phyloP scores from a whole-genome alignment of 164 flowering plant species.

The Liriodendron chinense region DNA sequence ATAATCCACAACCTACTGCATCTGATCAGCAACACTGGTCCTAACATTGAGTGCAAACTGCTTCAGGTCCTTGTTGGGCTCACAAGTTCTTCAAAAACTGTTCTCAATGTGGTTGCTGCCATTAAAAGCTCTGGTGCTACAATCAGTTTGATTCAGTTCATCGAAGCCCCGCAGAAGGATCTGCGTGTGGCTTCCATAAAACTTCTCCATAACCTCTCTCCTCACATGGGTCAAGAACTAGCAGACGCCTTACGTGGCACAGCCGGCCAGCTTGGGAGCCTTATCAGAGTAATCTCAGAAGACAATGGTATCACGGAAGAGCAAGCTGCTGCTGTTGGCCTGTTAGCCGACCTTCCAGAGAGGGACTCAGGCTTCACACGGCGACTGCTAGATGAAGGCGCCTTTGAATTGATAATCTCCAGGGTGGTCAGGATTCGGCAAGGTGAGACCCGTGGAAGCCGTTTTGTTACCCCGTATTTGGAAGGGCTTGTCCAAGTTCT shows the following conservation, averaged over 20 bases:
- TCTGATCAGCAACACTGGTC: slow-evolving; percentile 97
- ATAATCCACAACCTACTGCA: slow-evolving; percentile 76
- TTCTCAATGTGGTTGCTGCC: slow-evolving; percentile 65
- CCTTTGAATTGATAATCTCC: slow-evolving; percentile 50
- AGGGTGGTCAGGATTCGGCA: slow-evolving; percentile 50
- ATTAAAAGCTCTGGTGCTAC: slow-evolving; percentile 91
- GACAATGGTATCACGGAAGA: slow-evolving; percentile 69
- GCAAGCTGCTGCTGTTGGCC: slow-evolving; percentile 86
- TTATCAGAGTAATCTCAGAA: slow-evolving; percentile 61
- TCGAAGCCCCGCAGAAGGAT: slow-evolving; percentile 85
- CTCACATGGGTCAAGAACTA: slow-evolving; percentile 83
- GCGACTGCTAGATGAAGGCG: slow-evolving; percentile 73
- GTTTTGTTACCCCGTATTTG: slow-evolving; percentile 75
- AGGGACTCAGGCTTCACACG: slow-evolving; percentile 75
- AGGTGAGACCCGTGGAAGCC: slow-evolving; percentile 66
- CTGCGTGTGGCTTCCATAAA: slow-evolving; percentile 74
- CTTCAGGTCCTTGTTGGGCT: slow-evolving; percentile 96
- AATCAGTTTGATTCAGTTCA: slow-evolving; percentile 88
- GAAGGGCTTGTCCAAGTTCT: slow-evolving; percentile 87
- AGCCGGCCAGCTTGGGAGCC: slow-evolving; percentile 74
- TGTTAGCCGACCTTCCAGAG: slow-evolving; percentile 88
- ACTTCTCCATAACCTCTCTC: slow-evolving; percentile 80
- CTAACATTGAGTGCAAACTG: slow-evolving; percentile 90
- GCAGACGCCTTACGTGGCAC: slow-evolving; percentile 75
- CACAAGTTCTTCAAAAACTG: slow-evolving; percentile 55